Evolutionary conservation across 805 yeast species (phyloP).

Genomic region (Soucietia sequanensis): DNA sequence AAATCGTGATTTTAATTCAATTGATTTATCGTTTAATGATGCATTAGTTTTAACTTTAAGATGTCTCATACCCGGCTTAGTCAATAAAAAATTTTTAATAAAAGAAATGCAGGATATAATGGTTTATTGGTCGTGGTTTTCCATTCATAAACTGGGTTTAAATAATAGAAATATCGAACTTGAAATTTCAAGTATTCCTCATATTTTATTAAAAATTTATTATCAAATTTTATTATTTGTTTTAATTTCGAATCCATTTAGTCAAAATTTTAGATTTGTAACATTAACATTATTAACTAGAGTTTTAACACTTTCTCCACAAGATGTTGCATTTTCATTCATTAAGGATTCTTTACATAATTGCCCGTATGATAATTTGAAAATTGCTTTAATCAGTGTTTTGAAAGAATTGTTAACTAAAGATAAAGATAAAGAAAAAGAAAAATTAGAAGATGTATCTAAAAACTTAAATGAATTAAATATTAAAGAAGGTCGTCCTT

Average conservation of each 20-base stretch:
- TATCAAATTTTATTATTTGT: conserved; percentile 27
- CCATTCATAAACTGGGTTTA: conserved; percentile 20
- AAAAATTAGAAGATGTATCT: conserved; percentile 5
- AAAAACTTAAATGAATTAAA: conserved; percentile 6
- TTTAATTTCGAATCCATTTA: conserved; percentile 13
- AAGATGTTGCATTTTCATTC: conserved; percentile 56
- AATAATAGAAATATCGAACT: conserved; percentile 19
- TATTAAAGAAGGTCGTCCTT: conserved; percentile 5
- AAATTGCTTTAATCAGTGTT: conserved; percentile 61
- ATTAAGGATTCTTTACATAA: conserved; percentile 59
- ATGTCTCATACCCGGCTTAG: conserved; percentile 34
- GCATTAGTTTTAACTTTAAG: conserved; percentile 25
- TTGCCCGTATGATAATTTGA: conserved; percentile 64
- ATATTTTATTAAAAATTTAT: conserved; percentile 25
- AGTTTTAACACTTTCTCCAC: conserved; percentile 57
- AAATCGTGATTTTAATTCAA: conserved; percentile 13
- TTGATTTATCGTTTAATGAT: conserved; percentile 17
- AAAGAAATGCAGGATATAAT: conserved; percentile 25
- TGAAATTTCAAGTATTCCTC: conserved; percentile 32
- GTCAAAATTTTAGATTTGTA: conserved; percentile 37
- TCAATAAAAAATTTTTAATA: conserved; percentile 21
- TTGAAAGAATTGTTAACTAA: conserved; percentile 64
- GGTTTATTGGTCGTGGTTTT: conserved; percentile 39
- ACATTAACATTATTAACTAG: conserved; percentile 63
- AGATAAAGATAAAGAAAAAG: conserved; percentile 6